These are phyloP conservation scores for Phalaenopsis aphrodite DNA, from an alignment of 106 monocot genomes.

Conservation along the genomic window DNA sequence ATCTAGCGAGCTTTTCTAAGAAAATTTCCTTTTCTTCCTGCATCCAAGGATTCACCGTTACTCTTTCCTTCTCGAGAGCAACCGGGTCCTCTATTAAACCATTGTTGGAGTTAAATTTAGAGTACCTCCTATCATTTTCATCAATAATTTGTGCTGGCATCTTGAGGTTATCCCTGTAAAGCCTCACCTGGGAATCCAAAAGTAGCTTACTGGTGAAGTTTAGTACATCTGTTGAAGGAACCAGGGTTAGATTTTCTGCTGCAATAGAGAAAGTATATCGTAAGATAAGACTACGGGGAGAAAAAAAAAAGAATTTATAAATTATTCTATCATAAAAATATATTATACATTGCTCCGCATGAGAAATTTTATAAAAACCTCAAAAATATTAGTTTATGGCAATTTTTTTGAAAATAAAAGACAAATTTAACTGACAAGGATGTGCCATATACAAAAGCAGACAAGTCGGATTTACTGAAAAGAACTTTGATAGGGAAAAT, in stretches of 20 bases:
- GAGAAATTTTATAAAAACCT: too few species aligned
- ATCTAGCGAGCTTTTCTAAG: slow-evolving; percentile 70
- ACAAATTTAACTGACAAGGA: too few species aligned
- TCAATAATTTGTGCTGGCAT: slow-evolving; percentile 79
- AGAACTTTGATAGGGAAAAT: too few species aligned
- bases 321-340: too few species aligned
- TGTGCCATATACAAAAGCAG: too few species aligned
- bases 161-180: slow-evolving; percentile 48
- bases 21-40: slow-evolving; percentile 69
- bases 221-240: slow-evolving; percentile 54
- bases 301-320: background rate
- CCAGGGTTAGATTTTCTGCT: slow-evolving; percentile 48
- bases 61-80: slow-evolving; percentile 52
- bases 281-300: background rate
- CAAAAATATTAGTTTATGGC: too few species aligned
- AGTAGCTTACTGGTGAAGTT: slow-evolving; percentile 52
- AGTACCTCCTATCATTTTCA: slow-evolving; percentile 44
- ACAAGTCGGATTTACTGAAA: too few species aligned
- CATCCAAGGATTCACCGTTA: slow-evolving; percentile 76
- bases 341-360: too few species aligned
- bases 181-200: slow-evolving; percentile 36
- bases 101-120: slow-evolving; percentile 51
- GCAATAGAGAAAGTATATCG: slow-evolving; percentile 9
- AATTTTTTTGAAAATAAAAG: too few species aligned
- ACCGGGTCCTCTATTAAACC: slow-evolving; percentile 67